These are phyloP conservation scores for Recurvomyces mirabilis DNA, from an alignment of 495 filamentous ascomycete genomes.

Conservation along the genomic window DNA sequence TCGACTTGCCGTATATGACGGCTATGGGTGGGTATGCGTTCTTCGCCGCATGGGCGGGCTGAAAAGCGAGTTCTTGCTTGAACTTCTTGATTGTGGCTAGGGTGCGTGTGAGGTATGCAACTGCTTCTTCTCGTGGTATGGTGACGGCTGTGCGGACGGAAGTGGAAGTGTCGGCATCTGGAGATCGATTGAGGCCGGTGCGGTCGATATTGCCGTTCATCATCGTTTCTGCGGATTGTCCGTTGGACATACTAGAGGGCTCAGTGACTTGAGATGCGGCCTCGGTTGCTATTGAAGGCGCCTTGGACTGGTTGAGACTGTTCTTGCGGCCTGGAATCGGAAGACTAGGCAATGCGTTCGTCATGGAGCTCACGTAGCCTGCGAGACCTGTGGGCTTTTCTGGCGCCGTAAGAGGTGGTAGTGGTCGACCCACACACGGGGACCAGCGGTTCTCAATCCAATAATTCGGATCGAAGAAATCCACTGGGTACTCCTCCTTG, in stretches of 20 bases:
- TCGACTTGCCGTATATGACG: conserved; percentile 78
- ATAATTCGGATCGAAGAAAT: conserved; percentile 70
- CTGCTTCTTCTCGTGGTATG: conserved; percentile 41
- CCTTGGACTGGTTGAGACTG: conserved; percentile 3
- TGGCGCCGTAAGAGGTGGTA: conserved; percentile 34
- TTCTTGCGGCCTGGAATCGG: conserved; percentile 22
- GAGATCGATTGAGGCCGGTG: conserved; percentile 13
- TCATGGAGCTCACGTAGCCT: conserved; percentile 39
- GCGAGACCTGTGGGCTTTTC: conserved; percentile 24
- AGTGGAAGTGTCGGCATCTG: conserved; percentile 26
- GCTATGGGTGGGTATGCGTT: conserved; percentile 74
- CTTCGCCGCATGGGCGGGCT: conserved; percentile 41
- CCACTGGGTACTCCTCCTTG: conserved; percentile 66
- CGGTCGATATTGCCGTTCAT: conserved; percentile 13
- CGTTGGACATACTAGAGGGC: conserved; percentile 26
- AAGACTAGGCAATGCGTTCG: conserved; percentile 23
- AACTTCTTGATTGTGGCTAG: conserved; percentile 60
- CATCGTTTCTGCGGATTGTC: conserved; percentile 24
- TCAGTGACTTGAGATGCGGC: conserved; percentile 15
- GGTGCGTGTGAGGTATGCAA: conserved; percentile 67
- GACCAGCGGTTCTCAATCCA: conserved; percentile 75
- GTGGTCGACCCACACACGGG: conserved; percentile 57
- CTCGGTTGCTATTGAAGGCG: neutral
- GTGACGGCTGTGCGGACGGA: conserved; percentile 35
- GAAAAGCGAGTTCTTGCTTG: conserved; percentile 57